These are phyloP conservation scores for Picea abies DNA, from an alignment of 83 land plant genomes.

Conservation along the genomic window DNA sequence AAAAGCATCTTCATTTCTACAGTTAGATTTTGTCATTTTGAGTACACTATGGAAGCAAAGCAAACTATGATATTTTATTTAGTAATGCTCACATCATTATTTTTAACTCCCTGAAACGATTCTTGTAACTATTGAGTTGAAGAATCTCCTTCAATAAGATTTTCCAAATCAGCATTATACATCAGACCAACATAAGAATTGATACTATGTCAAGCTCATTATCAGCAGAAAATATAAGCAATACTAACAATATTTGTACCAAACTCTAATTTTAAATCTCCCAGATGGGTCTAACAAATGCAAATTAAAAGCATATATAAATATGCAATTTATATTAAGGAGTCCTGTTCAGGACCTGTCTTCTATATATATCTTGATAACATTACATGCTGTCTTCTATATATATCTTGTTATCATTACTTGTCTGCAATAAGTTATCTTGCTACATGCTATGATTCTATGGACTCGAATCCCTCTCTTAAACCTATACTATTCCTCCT, in stretches of 20 bases:
- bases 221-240: background rate
- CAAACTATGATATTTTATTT: background rate
- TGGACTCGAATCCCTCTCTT: background rate
- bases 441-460: background rate
- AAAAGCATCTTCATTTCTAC: background rate
- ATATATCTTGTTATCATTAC: background rate
- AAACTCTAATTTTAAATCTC: background rate
- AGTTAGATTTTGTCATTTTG: background rate
- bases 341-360: no score
- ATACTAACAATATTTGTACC: background rate
- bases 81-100: background rate
- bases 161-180: background rate
- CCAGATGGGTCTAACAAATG: background rate
- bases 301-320: background rate
- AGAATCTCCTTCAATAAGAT: background rate
- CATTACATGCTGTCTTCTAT: background rate
- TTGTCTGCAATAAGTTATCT: background rate
- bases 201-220: background rate
- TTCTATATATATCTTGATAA: background rate
- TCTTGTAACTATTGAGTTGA: background rate
- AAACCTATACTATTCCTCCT: background rate
- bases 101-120: background rate
- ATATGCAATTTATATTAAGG: no score
- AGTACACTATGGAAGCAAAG: background rate
- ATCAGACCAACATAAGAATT: background rate